Percentiles rank a stretch among this genome's conserved stretches.
Conservation (phyloP, 75 land plant genomes). For the Sequoia sempervirens region DNA sequence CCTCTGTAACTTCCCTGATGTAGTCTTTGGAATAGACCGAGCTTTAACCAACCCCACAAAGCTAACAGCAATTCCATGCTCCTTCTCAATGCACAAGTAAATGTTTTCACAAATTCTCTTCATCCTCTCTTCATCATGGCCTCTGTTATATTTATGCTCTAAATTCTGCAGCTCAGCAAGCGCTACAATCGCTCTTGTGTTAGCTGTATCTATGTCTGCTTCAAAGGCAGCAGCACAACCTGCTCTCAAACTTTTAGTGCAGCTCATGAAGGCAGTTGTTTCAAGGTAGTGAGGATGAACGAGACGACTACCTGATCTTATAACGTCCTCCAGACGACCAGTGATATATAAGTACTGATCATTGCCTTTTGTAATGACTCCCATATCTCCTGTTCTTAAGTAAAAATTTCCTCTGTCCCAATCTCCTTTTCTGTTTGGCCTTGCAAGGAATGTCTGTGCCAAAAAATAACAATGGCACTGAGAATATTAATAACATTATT, state of each 20-base stretch:
- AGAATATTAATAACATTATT: background rate
- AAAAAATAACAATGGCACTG: background rate
- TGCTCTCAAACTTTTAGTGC: constrained; percentile 22
- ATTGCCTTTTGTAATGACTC: constrained; percentile 26
- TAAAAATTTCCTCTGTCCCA: background rate
- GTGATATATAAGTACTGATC: constrained; percentile 34
- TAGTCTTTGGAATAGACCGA: constrained; percentile 42
- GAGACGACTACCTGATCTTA: constrained; percentile 8
- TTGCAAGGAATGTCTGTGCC: constrained; percentile 13
- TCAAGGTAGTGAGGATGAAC: constrained; percentile 50
- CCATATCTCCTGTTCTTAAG: constrained; percentile 49
- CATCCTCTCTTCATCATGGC: background rate
- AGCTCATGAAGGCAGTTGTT: constrained; percentile 24
- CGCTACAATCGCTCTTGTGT: constrained; percentile 2
- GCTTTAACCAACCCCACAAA: constrained; percentile 31
- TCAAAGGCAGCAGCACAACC: constrained; percentile 41
- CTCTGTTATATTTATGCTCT: background rate
- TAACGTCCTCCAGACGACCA: constrained; percentile 32
- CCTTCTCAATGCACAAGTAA: constrained; percentile 7
- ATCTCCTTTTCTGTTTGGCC: constrained; percentile 6
- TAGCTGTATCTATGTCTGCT: background rate
- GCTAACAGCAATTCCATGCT: constrained; percentile 8
- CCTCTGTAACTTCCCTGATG: constrained; percentile 52
- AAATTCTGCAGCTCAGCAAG: constrained; percentile 38
- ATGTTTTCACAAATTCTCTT: constrained; percentile 20